Conservation (phyloP, 805 yeast species). For the Candida stauntonica region DNA sequence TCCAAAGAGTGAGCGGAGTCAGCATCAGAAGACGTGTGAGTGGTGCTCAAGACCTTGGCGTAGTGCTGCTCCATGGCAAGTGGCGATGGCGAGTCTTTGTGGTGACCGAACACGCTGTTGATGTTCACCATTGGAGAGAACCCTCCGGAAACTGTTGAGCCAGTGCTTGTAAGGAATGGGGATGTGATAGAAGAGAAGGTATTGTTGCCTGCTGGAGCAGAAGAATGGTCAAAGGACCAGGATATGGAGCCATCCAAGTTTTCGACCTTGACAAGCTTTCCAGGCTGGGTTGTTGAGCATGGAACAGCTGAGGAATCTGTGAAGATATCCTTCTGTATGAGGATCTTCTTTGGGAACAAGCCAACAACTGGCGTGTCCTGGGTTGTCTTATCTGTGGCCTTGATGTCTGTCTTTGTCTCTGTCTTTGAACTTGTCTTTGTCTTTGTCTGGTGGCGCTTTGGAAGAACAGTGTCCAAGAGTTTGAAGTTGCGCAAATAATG, state of each 20-base stretch:
- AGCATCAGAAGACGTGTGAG: constrained; percentile 10
- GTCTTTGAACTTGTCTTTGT: background rate
- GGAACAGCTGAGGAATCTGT: constrained; percentile 18
- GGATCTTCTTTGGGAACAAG: constrained; percentile 22
- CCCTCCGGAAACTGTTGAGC: constrained; percentile 15
- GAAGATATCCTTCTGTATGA: constrained; percentile 12
- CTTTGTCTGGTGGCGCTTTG: constrained; percentile 1
- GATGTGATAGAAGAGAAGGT: constrained; percentile 14
- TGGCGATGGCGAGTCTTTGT: constrained; percentile 20
- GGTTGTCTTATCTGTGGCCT: too few species aligned
- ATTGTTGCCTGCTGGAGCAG: background rate
- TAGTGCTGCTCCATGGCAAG: constrained; percentile 9
- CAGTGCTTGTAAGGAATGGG: constrained; percentile 22
- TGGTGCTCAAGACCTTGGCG: background rate
- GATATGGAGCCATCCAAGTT: constrained; percentile 52
- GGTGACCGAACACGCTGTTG: constrained; percentile 3
- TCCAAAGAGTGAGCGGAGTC: constrained; percentile 19
- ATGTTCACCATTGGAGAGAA: constrained; percentile 17
- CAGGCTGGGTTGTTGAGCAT: constrained; percentile 48
- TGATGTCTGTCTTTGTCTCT: background rate
- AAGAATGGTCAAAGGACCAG: constrained; percentile 40
- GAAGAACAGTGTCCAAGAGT: constrained; percentile 17
- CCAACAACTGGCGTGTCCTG: too few species aligned
- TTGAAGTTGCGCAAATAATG: constrained; percentile 15
- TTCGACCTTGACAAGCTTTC: constrained; percentile 47